phyloP scores from a whole-genome alignment of 768 basidiomycete species.

The Phylloporus sp. region DNA sequence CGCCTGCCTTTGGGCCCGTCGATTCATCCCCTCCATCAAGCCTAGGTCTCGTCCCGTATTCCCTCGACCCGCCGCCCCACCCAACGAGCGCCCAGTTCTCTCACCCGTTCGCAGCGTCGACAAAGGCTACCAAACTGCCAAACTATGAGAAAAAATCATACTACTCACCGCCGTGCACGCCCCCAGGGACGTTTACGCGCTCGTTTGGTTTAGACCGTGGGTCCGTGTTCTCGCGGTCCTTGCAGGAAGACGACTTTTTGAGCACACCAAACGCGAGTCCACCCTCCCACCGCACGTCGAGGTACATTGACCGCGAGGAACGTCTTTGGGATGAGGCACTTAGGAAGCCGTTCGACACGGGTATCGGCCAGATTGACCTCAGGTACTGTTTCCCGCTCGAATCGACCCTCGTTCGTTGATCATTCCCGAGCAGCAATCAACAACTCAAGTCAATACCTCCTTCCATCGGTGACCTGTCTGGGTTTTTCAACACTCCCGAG shows the following conservation, averaged over 20 bases:
- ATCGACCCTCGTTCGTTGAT: slow-evolving; percentile 13
- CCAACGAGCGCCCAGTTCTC: slow-evolving; percentile 8
- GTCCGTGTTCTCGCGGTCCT: slow-evolving; percentile 13
- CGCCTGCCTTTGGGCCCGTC: slow-evolving; percentile 36
- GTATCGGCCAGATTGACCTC: slow-evolving; percentile 48
- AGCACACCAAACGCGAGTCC: slow-evolving; percentile 9
- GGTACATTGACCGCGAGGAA: slow-evolving; percentile 30
- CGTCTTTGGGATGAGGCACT: slow-evolving; percentile 47
- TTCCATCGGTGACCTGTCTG: slow-evolving; percentile 41
- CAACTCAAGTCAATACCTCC: slow-evolving; percentile 47
- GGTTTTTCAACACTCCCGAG: slow-evolving; percentile 41
- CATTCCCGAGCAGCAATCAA: slow-evolving; percentile 27
- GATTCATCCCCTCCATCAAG: slow-evolving; percentile 38
- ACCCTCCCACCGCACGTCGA: slow-evolving; percentile 9
- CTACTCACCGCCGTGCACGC: slow-evolving; percentile 18
- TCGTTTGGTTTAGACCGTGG: slow-evolving; percentile 14
- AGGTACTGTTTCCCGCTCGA: slow-evolving; percentile 36
- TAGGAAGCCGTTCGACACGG: slow-evolving; percentile 40
- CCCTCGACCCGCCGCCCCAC: slow-evolving; percentile 31
- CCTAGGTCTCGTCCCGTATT: slow-evolving; percentile 22
- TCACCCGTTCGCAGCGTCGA: slow-evolving; percentile 59
- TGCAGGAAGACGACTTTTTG: slow-evolving; percentile 26
- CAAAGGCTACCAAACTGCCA: slow-evolving; percentile 40
- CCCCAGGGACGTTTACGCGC: slow-evolving; percentile 18
- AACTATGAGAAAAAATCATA: slow-evolving; percentile 42